Evolutionary conservation across 129 eudicot genomes (phyloP).

Genomic region (Lactuca sativa): DNA sequence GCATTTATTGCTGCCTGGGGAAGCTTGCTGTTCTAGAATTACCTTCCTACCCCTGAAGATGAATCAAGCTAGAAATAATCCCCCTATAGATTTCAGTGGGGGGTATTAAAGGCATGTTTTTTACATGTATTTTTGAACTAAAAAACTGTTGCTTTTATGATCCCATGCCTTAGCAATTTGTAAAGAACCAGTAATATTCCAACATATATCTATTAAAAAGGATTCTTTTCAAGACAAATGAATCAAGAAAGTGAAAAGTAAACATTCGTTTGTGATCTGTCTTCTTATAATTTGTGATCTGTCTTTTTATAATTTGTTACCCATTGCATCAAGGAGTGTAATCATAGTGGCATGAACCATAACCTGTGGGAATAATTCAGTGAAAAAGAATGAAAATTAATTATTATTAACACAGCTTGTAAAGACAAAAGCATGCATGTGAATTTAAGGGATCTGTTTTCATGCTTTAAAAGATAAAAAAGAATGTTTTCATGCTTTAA

Average conservation of each 20-base stretch:
- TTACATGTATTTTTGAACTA: slow-evolving; percentile 17
- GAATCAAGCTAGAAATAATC: slow-evolving; percentile 17
- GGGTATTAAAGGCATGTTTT: slow-evolving; percentile 5
- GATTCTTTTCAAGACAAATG: slow-evolving; percentile 21
- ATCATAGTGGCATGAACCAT: slow-evolving; percentile 58
- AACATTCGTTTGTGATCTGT: slow-evolving; percentile 14
- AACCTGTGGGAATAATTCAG: slow-evolving; percentile 44
- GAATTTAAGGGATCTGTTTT: slow-evolving; percentile 19
- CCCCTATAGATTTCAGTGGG: slow-evolving; percentile 14
- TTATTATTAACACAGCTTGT: slow-evolving; percentile 14
- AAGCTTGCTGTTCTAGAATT: slow-evolving; percentile 69
- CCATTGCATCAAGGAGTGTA: slow-evolving; percentile 42
- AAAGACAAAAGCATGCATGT: slow-evolving; percentile 28
- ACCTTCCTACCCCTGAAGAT: slow-evolving; percentile 21
- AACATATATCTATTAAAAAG: slow-evolving; percentile 21
- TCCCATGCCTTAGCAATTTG: too few relatives aligned
- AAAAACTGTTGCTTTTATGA: too few relatives aligned
- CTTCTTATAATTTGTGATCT: slow-evolving; percentile 17
- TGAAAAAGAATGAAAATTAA: slow-evolving; percentile 6
- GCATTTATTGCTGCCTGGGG: slow-evolving; percentile 97
- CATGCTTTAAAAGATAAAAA: slow-evolving; percentile 22
- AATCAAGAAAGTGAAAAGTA: slow-evolving; percentile 24
- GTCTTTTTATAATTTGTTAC: slow-evolving; percentile 19
- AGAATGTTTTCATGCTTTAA: slow-evolving; percentile 24
- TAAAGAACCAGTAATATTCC: slow-evolving; percentile 7